phyloP scores from a whole-genome alignment of 768 basidiomycete genomes.

The Lentinula lateritia region DNA sequence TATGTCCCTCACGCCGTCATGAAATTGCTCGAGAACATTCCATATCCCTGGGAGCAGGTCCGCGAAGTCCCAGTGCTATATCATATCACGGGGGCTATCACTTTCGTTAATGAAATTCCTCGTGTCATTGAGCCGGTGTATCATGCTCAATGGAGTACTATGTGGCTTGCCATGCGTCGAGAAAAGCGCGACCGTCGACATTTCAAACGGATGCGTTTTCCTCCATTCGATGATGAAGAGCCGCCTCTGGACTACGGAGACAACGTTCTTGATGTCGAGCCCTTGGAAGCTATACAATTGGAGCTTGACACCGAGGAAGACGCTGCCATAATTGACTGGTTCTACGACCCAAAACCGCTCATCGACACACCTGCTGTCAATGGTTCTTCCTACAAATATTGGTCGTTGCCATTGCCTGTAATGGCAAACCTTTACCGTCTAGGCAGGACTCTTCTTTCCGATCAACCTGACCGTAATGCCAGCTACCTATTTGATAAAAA shows the following conservation, averaged over 20 bases:
- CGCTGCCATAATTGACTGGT: conserved; percentile 90
- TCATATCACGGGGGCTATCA: conserved; percentile 99
- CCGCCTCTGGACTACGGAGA: conserved; percentile 99
- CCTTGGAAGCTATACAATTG: conserved; percentile 94
- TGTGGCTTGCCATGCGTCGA: conserved; percentile 99
- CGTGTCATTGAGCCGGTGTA: conserved; percentile 96
- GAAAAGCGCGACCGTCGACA: conserved; percentile 98
- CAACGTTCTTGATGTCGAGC: conserved; percentile 97
- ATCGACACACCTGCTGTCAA: conserved; percentile 88
- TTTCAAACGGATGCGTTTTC: conserved; percentile 99
- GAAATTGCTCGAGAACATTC: conserved; percentile 98
- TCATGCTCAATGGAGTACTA: conserved; percentile 98
- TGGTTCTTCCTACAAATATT: conserved; percentile 89
- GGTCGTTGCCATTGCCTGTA: conserved; percentile 87
- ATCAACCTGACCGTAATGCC: conserved; percentile 86
- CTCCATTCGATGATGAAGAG: conserved; percentile 98
- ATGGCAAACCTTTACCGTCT: conserved; percentile 97
- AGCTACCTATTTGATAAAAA: conserved; percentile 97
- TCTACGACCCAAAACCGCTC: conserved; percentile 95
- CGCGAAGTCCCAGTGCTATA: conserved; percentile 98
- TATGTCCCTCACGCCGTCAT: conserved; percentile 99
- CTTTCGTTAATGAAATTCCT: conserved; percentile 98
- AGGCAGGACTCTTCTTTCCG: conserved; percentile 89
- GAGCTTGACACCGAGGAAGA: conserved; percentile 94
- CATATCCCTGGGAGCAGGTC: conserved; percentile 98